Evolutionary conservation across 2,329 filamentous ascomycete genomes (phyloP), one percentile per base, ranked within the genome.

Genomic region (Calycina marina): DNA sequence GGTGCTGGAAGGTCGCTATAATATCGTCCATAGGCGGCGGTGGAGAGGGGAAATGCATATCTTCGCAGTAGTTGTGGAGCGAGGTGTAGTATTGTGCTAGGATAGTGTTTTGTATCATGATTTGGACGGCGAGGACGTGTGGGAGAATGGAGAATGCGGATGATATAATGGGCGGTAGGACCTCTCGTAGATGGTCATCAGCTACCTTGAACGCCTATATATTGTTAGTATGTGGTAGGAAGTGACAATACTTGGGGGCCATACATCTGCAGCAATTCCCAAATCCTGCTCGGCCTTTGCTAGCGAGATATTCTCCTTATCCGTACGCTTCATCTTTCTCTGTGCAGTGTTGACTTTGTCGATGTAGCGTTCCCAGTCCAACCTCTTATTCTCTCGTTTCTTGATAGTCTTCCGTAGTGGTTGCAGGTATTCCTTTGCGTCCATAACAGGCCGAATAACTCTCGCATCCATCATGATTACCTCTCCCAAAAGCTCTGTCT

Each of bases 341-440:
- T 73, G 63, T 25, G 75, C 65, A 45, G 70, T 72, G 48, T 80
- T 76, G 20, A 76, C 73, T 40, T 75, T 73, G 44, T 75, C 70
- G 53, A 82, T 74, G 43, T 76, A 76, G 44, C 79, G 72, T 56
- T 93, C 84, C 49, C 75, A 90, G 52, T 92, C 84, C 37, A 86
- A 53, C 32, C 83, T 77, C 56, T 75, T 81, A 47, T 86, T 80
- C 50, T 90, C 81, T 28, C 84, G 65, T 55, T 83, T 85, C 58
- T 88, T 90, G 49, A 92, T 82, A 1, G 75, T 77, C 58, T 85
- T 90, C 48, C 79, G 76, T 51, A 90, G 64, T 2, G 78, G 74
- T 42, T 75, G 70, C 38, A 88, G 63, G 33, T 60, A 69, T 32
- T 77, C 71, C 46, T 72, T 77, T 5, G 78, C 78, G 32, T 77